These are phyloP conservation scores for Grosmannia clavigera DNA, from an alignment of 2,329 filamentous ascomycete genomes.

Conservation along the genomic window DNA sequence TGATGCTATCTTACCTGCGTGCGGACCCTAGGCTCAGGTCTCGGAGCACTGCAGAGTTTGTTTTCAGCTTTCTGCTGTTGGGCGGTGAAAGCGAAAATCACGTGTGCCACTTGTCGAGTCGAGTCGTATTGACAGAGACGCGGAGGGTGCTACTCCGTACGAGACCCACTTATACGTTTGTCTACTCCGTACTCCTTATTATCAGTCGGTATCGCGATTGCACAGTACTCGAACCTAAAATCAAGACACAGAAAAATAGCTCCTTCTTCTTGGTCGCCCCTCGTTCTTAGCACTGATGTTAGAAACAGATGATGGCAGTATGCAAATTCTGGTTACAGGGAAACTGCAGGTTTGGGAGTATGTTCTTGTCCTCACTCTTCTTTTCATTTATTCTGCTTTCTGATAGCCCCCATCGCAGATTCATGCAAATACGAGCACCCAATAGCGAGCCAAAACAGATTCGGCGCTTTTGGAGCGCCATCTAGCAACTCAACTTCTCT, in stretches of 20 bases:
- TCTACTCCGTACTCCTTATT: no score
- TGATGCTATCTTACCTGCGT: no score
- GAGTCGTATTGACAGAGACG: no score
- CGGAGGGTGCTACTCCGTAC: no score
- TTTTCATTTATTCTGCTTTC: neutral
- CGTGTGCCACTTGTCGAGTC: no score
- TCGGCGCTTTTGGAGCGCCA: constrained; percentile 25
- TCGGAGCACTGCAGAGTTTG: no score
- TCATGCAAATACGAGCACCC: constrained; percentile 44
- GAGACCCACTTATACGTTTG: no score
- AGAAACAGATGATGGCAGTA: constrained; percentile 16
- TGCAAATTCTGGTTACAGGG: constrained; percentile 40
- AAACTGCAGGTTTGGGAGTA: constrained; percentile 40
- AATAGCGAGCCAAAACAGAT: constrained; percentile 37
- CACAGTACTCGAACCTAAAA: neutral
- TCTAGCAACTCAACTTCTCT: neutral
- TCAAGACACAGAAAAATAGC: no score
- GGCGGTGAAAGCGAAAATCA: no score
- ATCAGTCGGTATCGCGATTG: neutral
- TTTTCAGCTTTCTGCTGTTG: no score
- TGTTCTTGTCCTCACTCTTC: neutral
- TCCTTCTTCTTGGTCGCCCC: neutral
- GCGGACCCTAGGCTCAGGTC: no score
- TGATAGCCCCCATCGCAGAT: constrained; percentile 21
- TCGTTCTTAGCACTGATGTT: neutral